Evolutionary conservation across 208 protist genomes (phyloP).

Genomic region (Trichomonas gallinae): DNA sequence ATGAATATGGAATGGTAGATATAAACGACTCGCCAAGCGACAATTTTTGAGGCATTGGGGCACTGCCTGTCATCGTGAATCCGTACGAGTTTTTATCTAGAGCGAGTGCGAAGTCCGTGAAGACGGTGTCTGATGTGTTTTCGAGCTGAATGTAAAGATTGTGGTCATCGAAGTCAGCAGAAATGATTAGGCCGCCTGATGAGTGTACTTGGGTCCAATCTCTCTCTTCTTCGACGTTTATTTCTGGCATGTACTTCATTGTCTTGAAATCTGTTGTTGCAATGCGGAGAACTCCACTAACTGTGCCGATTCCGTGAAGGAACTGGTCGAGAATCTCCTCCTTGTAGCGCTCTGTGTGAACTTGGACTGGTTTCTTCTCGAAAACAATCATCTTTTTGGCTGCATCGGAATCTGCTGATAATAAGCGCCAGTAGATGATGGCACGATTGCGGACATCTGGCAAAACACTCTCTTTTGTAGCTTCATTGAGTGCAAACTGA

Average conservation of each 20-base stretch:
- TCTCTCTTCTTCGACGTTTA: background rate
- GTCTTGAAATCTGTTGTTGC: background rate
- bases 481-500: background rate
- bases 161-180: background rate
- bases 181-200: background rate
- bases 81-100: background rate
- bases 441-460: background rate
- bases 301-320: background rate
- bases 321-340: background rate
- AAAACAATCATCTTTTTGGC: background rate
- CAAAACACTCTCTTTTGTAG: background rate
- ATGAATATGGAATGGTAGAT: background rate
- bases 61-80: background rate
- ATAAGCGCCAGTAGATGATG: background rate
- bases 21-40: background rate
- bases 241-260: background rate
- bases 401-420: background rate
- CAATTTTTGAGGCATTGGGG: background rate
- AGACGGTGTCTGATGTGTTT: background rate
- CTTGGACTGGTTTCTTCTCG: background rate
- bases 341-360: background rate
- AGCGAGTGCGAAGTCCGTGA: background rate
- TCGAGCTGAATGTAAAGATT: background rate
- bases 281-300: background rate
- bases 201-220: background rate